Base-by-base conservation (phyloP, 768 basidiomycete species). In the Boletellus emodensis region DNA sequence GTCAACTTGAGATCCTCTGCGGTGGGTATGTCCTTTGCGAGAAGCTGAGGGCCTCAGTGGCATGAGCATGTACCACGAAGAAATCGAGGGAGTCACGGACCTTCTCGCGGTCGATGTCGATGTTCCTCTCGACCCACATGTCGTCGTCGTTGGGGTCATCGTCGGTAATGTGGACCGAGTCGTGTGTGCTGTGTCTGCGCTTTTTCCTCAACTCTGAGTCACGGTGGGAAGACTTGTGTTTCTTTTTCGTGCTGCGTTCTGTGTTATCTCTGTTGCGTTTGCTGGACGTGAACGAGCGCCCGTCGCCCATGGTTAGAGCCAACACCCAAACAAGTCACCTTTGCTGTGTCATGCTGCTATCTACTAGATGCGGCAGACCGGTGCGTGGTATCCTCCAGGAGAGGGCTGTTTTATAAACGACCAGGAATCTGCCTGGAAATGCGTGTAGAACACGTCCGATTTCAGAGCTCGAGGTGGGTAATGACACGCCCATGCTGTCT, bases 41-140 rank as follows among this genome's bases (percentile, higher is more conserved):
- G 73, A 28, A 79, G 75, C 85, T 89, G 54, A 40, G 35, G 33
- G 33, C 3, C 35, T 40, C 28, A 11, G 13, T 44, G 56, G 45
- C 30, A 48, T 49, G 33, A 54, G 41, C 43, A 50, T 40, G 39
- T 51, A 33, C 26, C 32, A 32, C 7, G 38, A 28, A 51, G 17
- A 4, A 28, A 26, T 30, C 0, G 15, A n/a, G 12, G 2, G 20
- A 11, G 24, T 26, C 7, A 76, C 82, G 58, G 64, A 90, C 88
- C 63, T 76, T 74, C 67, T 88, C 85, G 15, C 86, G 84, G 46
- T 85, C 85, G 72, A 83, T 79, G 61, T 84, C 83, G 34, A 91
- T 82, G 58, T 90, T 89, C 74, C 90, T 91, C 72, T 93, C 93
- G 20, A 84, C 78, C 92, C 92, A 94, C 72, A 90, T 79, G 48